Evolutionary conservation across 805 yeast genomes (phyloP).

Genomic region (Candida ortonii): DNA sequence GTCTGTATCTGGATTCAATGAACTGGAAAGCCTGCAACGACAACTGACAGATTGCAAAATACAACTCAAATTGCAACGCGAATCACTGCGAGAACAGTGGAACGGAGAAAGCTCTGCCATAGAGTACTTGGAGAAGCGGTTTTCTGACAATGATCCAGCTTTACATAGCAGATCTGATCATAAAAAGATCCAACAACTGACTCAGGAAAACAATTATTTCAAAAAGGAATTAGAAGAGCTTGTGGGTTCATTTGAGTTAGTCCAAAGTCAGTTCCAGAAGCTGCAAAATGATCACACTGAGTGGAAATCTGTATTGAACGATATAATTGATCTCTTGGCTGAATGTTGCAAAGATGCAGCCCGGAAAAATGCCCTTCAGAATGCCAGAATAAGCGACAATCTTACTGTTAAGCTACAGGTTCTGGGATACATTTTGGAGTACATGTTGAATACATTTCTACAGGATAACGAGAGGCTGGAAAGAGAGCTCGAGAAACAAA

Average conservation of each 20-base stretch:
- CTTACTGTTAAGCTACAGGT: slow-evolving; percentile 11
- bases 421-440: slow-evolving; percentile 3
- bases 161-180: slow-evolving; percentile 1
- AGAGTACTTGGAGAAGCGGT: slow-evolving; percentile 14
- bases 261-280: slow-evolving; percentile 18
- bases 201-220: slow-evolving; percentile 7
- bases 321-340: slow-evolving; percentile 10
- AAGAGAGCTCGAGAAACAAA: neutral
- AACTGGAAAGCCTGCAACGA: slow-evolving; percentile 28
- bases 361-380: neutral
- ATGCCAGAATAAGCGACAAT: slow-evolving; percentile 2
- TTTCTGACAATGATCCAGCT: slow-evolving; percentile 6
- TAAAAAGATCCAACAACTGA: neutral
- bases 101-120: slow-evolving; percentile 18
- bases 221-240: slow-evolving; percentile 20
- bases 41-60: slow-evolving; percentile 34
- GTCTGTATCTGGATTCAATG: slow-evolving; percentile 18
- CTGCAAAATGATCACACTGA: slow-evolving; percentile 17
- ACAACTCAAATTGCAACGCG: slow-evolving; percentile 32
- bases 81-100: slow-evolving; percentile 26
- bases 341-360: slow-evolving; percentile 2
- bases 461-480: neutral
- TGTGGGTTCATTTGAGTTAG: slow-evolving; percentile 14
- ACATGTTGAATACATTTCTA: neutral
- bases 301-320: slow-evolving; percentile 13